A percentile compares a stretch with the other conserved stretches of the same genome.
Conservation (phyloP, 371 early-diverging fungal genomes). For the Sporodiniella umbellata region DNA sequence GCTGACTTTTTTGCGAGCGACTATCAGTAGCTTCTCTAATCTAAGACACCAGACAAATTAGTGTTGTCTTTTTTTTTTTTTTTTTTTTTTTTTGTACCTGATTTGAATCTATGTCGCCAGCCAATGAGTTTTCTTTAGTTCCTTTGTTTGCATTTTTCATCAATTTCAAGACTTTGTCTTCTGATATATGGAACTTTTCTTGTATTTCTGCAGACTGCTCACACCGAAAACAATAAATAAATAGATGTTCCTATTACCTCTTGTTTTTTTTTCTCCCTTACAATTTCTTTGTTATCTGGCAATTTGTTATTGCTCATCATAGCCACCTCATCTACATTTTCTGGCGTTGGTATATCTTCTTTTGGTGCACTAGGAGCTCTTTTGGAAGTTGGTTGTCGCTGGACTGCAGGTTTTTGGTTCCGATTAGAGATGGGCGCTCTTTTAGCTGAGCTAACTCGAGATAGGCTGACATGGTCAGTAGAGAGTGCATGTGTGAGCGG, state of each 20-base stretch:
- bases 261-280: not conserved
- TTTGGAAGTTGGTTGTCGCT: not conserved
- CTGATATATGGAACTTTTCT: slow-evolving; percentile 59
- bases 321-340: slow-evolving; percentile 50
- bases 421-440: not conserved
- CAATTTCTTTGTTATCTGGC: not conserved
- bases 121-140: slow-evolving; percentile 29
- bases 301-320: slow-evolving; percentile 32
- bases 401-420: not conserved
- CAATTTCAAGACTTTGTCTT: slow-evolving; percentile 54
- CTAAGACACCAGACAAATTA: slow-evolving; percentile 1
- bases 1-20: slow-evolving; percentile 19
- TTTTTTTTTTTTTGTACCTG: slow-evolving; percentile 17
- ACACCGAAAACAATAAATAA: not conserved
- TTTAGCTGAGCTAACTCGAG: not conserved
- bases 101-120: slow-evolving; percentile 30
- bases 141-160: slow-evolving; percentile 50
- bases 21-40: slow-evolving; percentile 20
- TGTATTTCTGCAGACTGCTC: slow-evolving; percentile 55
- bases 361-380: slow-evolving; percentile 2
- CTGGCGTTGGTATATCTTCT: slow-evolving; percentile 25
- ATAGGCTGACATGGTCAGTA: not conserved
- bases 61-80: not conserved
- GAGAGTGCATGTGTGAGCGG: slow-evolving; percentile 31
- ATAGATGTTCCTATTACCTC: not conserved